Base-by-base conservation (phyloP, 257 asterid species). In the Echites panduratus region DNA sequence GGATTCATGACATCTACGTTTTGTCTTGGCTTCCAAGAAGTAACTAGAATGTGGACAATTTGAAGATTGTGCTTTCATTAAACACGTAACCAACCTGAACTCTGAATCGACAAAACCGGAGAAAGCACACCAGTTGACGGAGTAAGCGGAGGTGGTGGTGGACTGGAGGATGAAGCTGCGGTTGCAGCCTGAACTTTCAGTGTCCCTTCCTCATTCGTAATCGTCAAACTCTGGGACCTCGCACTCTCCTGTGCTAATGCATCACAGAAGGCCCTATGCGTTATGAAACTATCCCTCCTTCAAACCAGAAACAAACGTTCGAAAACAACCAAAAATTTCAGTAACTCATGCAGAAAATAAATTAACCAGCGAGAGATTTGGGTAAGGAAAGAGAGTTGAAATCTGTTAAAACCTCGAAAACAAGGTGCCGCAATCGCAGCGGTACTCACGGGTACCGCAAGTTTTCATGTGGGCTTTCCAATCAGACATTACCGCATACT, bases 391-490 rank as follows among this genome's bases (percentile, higher is more conserved):
- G 17, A 4, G 29, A 65, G 20, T 62, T 20, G 8, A 5, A 35
- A 48, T 43, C 49, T 20, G 32, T 2, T 14, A 69, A 32, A 68
- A 22, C 98, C 98, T 87, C 0, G 98, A 89, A 78, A 93, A 93
- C 72, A 91, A 78, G 67, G 98, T 89, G 61, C 98, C 98, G 63
- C 98, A 93, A 70, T 93, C 96, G 16, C 98, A 93, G 17, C 90
- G 94, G 70, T 91, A 93, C 71, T 91, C 97, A 11, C 95, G 78
- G 53, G 97, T 91, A 53, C 97, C 98, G 66, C 98, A 93, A 44
- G 91, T 88, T 70, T 89, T 93, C 94, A 88, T 89, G 75, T 93
- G 98, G 16, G 98, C 96, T 86, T 91, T 93, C 96, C 96, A 88
- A 62, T 93, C 98, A 1, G 96, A 91, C 54, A 80, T 85, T 2